Evolutionary conservation across 805 yeast species (phyloP).

Genomic region (Torulaspora microellipsoides): DNA sequence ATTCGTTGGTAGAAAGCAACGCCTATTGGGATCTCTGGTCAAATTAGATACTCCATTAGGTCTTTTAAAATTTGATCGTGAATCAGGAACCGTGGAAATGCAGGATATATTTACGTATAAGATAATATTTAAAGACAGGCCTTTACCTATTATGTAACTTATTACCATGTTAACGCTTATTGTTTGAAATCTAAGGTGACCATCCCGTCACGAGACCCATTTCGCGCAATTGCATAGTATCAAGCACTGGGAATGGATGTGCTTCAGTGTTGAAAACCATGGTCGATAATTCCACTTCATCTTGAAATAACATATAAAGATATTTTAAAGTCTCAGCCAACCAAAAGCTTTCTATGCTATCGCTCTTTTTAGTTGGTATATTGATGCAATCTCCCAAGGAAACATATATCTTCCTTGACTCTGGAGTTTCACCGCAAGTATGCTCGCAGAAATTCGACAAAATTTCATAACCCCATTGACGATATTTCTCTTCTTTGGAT

Average conservation of each 20-base stretch:
- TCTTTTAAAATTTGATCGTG: conserved; percentile 42
- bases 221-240: conserved; percentile 9
- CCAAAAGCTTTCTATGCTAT: conserved; percentile 92
- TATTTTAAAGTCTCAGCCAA: conserved; percentile 89
- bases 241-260: conserved; percentile 79
- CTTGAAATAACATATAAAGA: conserved; percentile 73
- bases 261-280: conserved; percentile 90
- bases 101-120: conserved; percentile 57
- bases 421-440: conserved; percentile 40
- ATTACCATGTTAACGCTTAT: neutral
- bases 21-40: conserved; percentile 58
- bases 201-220: conserved; percentile 28
- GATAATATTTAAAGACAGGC: conserved; percentile 60
- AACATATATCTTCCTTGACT: conserved; percentile 43
- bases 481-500: conserved; percentile 73
- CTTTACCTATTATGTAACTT: conserved; percentile 68
- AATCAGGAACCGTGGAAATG: conserved; percentile 41
- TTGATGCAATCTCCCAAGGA: conserved; percentile 62
- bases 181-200: conserved; percentile 13
- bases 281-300: conserved; percentile 59
- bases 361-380: conserved; percentile 48
- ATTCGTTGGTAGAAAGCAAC: conserved; percentile 63
- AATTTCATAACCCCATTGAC: conserved; percentile 88
- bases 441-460: conserved; percentile 64
- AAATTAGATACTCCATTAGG: conserved; percentile 63